Conservation (phyloP, 73 alveolate genomes). For the Paramecium sonneborni region DNA sequence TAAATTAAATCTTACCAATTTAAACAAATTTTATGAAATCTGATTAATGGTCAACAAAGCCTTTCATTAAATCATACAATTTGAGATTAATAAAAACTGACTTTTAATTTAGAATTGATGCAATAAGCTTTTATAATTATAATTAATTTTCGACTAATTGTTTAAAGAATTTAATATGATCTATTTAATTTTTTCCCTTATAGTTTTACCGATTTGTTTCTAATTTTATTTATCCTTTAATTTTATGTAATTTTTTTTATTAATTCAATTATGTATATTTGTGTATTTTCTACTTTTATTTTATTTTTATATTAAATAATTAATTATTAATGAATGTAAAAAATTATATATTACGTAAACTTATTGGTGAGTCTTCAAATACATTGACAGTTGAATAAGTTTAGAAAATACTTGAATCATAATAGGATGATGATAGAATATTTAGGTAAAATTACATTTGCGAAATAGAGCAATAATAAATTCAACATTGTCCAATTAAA, state of each 20-base stretch:
- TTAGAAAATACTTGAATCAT: not conserved
- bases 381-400: slow-evolving; percentile 9
- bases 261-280: not conserved
- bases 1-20: no score
- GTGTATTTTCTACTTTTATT: not conserved
- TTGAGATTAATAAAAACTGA: no score
- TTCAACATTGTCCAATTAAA: slow-evolving; percentile 3
- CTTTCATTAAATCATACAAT: no score
- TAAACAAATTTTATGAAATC: no score
- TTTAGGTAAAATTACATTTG: slow-evolving; percentile 9
- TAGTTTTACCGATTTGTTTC: no score
- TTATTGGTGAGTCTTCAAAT: not conserved
- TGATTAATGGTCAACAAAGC: no score
- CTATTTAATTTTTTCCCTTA: no score
- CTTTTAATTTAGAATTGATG: no score
- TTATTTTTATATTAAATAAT: not conserved
- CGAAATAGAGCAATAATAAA: slow-evolving; percentile 46
- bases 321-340: slow-evolving; percentile 27
- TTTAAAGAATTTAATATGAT: no score
- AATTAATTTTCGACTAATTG: no score
- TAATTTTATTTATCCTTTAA: not conserved
- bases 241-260: not conserved
- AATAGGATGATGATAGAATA: slow-evolving; percentile 28
- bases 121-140: no score
- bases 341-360: slow-evolving; percentile 19